Conservation (phyloP, 2,329 filamentous ascomycete species). For the Lasiodiplodia hormozganensis region DNA sequence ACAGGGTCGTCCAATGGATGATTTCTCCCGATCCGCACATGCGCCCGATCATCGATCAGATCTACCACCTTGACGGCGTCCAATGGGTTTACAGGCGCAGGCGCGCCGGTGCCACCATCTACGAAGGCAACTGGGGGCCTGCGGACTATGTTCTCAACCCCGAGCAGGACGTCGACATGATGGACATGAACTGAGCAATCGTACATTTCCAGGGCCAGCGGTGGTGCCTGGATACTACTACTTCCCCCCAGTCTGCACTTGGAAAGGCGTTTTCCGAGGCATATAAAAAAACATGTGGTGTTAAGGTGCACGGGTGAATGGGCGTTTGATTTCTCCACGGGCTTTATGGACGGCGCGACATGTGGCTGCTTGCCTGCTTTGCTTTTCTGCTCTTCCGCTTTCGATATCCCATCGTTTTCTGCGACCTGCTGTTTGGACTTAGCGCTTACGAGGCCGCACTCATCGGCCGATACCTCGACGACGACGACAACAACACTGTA, state of each 20-base stretch:
- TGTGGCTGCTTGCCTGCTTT: constrained; percentile 21
- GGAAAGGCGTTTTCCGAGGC: constrained; percentile 9
- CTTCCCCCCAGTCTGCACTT: neutral
- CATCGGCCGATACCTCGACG: constrained; percentile 18
- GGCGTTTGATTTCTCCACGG: constrained; percentile 21
- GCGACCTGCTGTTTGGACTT: constrained; percentile 27
- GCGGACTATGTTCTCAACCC: constrained; percentile 66
- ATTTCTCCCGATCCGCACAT: constrained; percentile 75
- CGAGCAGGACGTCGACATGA: constrained; percentile 65
- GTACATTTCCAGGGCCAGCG: constrained; percentile 2
- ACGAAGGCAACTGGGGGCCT: constrained; percentile 94
- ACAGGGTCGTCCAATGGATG: constrained; percentile 87
- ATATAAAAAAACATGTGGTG: constrained; percentile 19
- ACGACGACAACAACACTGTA: constrained; percentile 20
- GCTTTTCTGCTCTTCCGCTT: constrained; percentile 27
- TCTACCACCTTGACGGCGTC: constrained; percentile 76
- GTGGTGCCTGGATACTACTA: constrained; percentile 8
- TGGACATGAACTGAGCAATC: constrained; percentile 55
- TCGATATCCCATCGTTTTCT: constrained; percentile 29
- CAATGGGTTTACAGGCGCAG: constrained; percentile 80
- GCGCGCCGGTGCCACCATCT: constrained; percentile 89
- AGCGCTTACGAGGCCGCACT: constrained; percentile 27
- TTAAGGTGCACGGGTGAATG: constrained; percentile 18
- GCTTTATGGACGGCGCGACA: constrained; percentile 20
- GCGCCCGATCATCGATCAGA: constrained; percentile 76